phyloP scores from a whole-genome alignment of 176 grass and related monocot genomes.

The Phoenix dactylifera region DNA sequence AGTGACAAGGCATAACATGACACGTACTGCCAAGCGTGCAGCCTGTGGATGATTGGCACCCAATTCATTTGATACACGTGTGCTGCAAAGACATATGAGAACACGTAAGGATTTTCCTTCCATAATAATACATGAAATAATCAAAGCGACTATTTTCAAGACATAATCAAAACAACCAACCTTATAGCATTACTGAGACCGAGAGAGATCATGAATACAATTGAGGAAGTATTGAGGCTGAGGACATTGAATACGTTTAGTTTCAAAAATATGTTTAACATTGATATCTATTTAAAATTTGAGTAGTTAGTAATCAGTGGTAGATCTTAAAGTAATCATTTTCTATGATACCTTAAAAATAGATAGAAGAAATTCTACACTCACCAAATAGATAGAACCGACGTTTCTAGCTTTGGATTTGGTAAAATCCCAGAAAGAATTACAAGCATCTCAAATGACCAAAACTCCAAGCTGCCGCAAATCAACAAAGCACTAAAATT shows the following conservation, averaged over 20 bases:
- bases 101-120: too few relatives aligned
- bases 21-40: constrained; percentile 41
- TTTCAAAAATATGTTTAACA: too few relatives aligned
- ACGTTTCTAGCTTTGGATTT: constrained; percentile 56
- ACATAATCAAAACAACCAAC: not conserved
- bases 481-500: not conserved
- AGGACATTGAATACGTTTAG: too few relatives aligned
- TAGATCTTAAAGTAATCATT: too few relatives aligned
- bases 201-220: too few relatives aligned
- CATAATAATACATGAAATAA: not conserved
- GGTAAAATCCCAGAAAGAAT: constrained; percentile 52
- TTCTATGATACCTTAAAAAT: too few relatives aligned
- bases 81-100: constrained; percentile 21
- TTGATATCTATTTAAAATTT: too few relatives aligned
- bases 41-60: constrained; percentile 48
- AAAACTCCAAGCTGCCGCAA: constrained; percentile 49
- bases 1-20: constrained; percentile 41
- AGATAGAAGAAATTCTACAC: constrained; percentile 1
- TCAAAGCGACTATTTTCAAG: not conserved
- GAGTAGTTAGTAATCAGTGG: too few relatives aligned
- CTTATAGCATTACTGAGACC: too few relatives aligned
- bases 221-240: too few relatives aligned
- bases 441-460: constrained; percentile 55
- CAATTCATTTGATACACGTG: constrained; percentile 79
- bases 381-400: constrained; percentile 60